Conservation (phyloP, 2,329 filamentous ascomycete species). For the Colletotrichum sp. region DNA sequence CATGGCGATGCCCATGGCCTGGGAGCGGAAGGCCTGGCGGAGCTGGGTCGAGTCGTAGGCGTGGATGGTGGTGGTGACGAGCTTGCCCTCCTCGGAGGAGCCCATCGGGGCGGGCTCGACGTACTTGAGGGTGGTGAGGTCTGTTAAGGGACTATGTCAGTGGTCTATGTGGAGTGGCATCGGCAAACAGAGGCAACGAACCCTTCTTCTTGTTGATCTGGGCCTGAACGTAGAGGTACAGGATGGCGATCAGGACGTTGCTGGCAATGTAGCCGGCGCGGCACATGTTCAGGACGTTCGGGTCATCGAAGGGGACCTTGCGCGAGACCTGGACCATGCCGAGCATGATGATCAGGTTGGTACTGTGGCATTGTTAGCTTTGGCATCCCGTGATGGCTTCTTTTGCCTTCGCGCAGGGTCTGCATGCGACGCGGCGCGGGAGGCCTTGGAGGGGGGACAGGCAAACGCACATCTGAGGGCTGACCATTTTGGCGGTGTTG, state of each 20-base stretch:
- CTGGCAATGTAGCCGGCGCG: constrained; percentile 61
- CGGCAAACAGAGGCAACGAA: constrained; percentile 47
- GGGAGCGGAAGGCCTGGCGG: constrained; percentile 82
- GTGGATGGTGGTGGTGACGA: constrained; percentile 94
- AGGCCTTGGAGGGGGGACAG: not conserved
- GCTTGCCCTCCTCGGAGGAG: constrained; percentile 91
- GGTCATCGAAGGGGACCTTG: constrained; percentile 92
- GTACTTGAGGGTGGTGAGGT: constrained; percentile 97
- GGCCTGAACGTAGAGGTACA: constrained; percentile 86
- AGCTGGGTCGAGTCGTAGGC: constrained; percentile 92
- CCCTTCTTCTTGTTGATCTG: constrained; percentile 98
- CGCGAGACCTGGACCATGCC: constrained; percentile 99
- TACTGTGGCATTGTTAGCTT: constrained; percentile 57
- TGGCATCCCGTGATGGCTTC: not conserved
- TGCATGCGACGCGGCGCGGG: not conserved
- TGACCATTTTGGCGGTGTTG: constrained; percentile 28
- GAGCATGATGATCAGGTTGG: constrained; percentile 92
- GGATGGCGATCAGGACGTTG: constrained; percentile 80
- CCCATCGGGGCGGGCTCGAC: constrained; percentile 95
- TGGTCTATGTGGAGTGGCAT: not conserved
- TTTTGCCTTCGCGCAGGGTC: not conserved
- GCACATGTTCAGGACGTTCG: constrained; percentile 60
- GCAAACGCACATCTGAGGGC: constrained; percentile 30
- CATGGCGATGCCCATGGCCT: constrained; percentile 97
- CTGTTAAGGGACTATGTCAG: constrained; percentile 49